phyloP scores from a whole-genome alignment of 768 basidiomycete genomes.

The Tulasnella sp. region DNA sequence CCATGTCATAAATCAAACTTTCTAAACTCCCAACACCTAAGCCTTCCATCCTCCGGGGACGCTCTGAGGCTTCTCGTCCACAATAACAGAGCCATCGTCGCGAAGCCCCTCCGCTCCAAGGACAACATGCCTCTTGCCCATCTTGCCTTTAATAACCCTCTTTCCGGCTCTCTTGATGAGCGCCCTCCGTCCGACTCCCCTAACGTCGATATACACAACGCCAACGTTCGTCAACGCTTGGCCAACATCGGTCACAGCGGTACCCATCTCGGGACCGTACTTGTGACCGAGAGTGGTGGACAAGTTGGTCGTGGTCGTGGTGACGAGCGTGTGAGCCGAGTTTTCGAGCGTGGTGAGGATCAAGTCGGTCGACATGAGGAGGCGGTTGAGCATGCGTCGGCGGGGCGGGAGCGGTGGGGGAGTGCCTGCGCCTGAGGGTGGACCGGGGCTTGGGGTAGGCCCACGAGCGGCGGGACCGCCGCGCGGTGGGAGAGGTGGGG shows the following conservation, averaged over 20 bases:
- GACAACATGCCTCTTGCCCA: conserved; percentile 34
- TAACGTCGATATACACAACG: conserved; percentile 72
- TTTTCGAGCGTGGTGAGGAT: conserved; percentile 62
- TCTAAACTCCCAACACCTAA: not conserved
- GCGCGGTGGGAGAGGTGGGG: conserved; percentile 43
- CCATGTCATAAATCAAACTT: not conserved
- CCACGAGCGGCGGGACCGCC: conserved; percentile 11
- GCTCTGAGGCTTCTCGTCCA: not conserved
- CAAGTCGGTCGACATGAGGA: conserved; percentile 62
- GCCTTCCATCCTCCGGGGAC: not conserved
- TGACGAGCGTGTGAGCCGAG: conserved; percentile 52
- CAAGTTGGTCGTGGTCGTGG: conserved; percentile 49
- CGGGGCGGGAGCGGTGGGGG: conserved; percentile 31
- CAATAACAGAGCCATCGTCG: not conserved
- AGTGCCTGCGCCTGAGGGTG: conserved; percentile 5
- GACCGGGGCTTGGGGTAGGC: not conserved
- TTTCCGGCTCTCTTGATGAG: conserved; percentile 60
- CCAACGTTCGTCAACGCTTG: conserved; percentile 68
- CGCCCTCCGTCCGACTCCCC: conserved; percentile 66
- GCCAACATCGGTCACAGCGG: conserved; percentile 56
- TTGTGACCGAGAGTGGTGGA: conserved; percentile 56
- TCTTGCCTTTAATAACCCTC: conserved; percentile 52
- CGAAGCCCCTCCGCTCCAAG: conserved; percentile 25
- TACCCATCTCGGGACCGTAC: conserved; percentile 63
- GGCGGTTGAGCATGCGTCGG: conserved; percentile 40